Percentiles rank a stretch among this genome's conserved stretches.
These are phyloP conservation scores for Saxophila tyrrhenica DNA, from an alignment of 495 filamentous ascomycete genomes.

Conservation along the genomic window DNA sequence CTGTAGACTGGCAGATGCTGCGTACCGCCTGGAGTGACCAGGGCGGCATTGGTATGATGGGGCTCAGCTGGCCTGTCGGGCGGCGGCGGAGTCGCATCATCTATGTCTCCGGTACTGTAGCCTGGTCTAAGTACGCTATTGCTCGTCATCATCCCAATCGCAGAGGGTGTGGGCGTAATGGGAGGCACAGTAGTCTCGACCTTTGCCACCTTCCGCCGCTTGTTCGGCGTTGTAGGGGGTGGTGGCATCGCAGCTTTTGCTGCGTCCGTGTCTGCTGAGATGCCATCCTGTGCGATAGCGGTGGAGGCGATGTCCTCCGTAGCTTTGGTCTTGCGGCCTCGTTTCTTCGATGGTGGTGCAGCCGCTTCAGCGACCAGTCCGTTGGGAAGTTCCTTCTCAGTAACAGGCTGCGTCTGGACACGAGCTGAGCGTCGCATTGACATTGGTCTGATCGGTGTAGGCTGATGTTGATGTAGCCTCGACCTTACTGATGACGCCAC, in stretches of 20 bases:
- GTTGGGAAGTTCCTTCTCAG: conserved; percentile 26
- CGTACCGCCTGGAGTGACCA: conserved; percentile 69
- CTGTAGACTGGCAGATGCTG: conserved; percentile 46
- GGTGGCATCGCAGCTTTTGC: conserved; percentile 7
- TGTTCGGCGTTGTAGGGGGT: conserved; percentile 15
- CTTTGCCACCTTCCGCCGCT: conserved; percentile 16
- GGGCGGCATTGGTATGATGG: conserved; percentile 59
- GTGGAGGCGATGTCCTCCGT: neutral
- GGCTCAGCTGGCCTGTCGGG: conserved; percentile 50
- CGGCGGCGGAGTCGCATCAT: conserved; percentile 32
- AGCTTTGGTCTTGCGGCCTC: conserved; percentile 8
- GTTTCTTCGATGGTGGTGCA: conserved; percentile 9
- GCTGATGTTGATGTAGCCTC: too few relatives aligned
- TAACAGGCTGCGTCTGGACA: neutral
- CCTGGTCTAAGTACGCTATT: conserved; percentile 8
- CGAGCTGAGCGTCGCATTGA: conserved; percentile 27
- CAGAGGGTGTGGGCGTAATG: conserved; percentile 26
- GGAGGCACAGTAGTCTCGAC: conserved; percentile 17
- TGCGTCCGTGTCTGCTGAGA: neutral
- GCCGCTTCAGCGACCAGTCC: conserved; percentile 7
- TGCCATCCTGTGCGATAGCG: conserved; percentile 4
- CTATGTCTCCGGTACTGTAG: conserved; percentile 23
- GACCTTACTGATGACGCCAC: neutral
- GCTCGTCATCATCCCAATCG: conserved; percentile 23
- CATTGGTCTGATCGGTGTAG: too few relatives aligned